Evolutionary conservation across 1,139 yeast genomes (phyloP), one percentile per base, ranked within the genome.

Genomic region (Taphrina populina): DNA sequence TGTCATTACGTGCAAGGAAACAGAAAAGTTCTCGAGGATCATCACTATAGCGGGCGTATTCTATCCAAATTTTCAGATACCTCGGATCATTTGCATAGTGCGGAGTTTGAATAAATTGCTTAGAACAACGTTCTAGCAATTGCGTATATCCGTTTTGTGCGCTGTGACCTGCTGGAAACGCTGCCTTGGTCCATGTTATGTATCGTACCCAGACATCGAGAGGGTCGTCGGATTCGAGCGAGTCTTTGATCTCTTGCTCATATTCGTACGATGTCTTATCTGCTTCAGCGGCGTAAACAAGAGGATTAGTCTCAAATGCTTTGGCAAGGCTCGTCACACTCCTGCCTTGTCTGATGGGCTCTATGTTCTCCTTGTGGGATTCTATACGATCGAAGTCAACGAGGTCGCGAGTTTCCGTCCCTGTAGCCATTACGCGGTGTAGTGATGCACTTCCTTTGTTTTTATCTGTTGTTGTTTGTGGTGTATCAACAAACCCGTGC

Each of bases 51-150:
- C 75, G 76, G 20, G 83, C 79, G 66, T 85, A 87, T 59, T 81
- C 82, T 51, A 90, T 70, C 96, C 98, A 92, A 0, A 88, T 76
- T 60, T 76, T 77, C 54, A 92, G 70, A 66, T 86, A 90, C 51
- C 96, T 71, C 0, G 88, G 79, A 66, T 90, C 96, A 66, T 90
- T 84, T 60, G 81, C 83, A 68, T 88, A 90, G 62, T 78, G 80
- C 1, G 71, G 67, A 23, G 76, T 76, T 63, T 84, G 88, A 63
- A 83, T 74, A 65, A 88, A 87, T 61, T 75, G 75, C 32, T 82
- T 77, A 0, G 95, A 82, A 62, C 95, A 84, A 49, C 82, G 71
- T 66, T 88, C 96, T 24, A 88, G 72, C 3, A 86, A 68, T 20
- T 71, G 74, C 17, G 88, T 71, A 53, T 88, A 72, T 0, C 88